phyloP scores from a whole-genome alignment of 176 grass and related monocot genomes.

The Phyllostachys edulis region DNA sequence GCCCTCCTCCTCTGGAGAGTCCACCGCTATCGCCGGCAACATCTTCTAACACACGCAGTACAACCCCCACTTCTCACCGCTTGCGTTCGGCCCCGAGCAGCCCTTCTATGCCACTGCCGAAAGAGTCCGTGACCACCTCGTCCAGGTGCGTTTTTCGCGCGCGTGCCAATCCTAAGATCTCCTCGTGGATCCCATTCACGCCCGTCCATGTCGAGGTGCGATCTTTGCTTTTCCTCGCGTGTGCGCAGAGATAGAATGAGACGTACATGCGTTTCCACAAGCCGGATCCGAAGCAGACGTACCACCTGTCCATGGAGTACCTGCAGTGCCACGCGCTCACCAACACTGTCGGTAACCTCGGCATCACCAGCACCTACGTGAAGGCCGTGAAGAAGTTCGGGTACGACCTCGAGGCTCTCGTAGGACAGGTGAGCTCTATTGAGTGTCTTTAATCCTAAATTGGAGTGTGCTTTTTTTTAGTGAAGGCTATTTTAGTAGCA shows the following conservation, averaged over 20 bases:
- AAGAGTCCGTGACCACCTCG: no score
- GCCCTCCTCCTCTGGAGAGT: not conserved
- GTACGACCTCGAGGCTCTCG: slow-evolving; percentile 81
- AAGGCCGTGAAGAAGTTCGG: slow-evolving; percentile 90
- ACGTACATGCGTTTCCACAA: slow-evolving; percentile 95
- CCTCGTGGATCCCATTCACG: not conserved
- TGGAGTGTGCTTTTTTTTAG: slow-evolving; percentile 16
- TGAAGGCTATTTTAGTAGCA: not conserved
- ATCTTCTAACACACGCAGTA: slow-evolving; percentile 75
- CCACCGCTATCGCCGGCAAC: slow-evolving; percentile 73
- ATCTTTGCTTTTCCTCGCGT: not conserved
- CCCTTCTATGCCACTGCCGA: slow-evolving; percentile 89
- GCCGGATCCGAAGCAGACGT: slow-evolving; percentile 95
- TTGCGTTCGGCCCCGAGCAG: slow-evolving; percentile 76
- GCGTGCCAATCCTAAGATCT: no score
- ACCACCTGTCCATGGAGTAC: slow-evolving; percentile 99
- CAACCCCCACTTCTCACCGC: slow-evolving; percentile 77
- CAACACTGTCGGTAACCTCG: slow-evolving; percentile 93
- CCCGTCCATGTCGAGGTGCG: not conserved
- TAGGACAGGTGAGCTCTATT: slow-evolving; percentile 55
- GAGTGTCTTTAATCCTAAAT: slow-evolving; percentile 14
- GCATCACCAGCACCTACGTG: slow-evolving; percentile 75
- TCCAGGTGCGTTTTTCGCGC: no score
- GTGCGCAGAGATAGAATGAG: slow-evolving; percentile 81
- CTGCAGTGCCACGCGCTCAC: slow-evolving; percentile 89